These are phyloP conservation scores for Fusarium verrucosum DNA, from an alignment of 2,329 filamentous ascomycete species.

Conservation along the genomic window DNA sequence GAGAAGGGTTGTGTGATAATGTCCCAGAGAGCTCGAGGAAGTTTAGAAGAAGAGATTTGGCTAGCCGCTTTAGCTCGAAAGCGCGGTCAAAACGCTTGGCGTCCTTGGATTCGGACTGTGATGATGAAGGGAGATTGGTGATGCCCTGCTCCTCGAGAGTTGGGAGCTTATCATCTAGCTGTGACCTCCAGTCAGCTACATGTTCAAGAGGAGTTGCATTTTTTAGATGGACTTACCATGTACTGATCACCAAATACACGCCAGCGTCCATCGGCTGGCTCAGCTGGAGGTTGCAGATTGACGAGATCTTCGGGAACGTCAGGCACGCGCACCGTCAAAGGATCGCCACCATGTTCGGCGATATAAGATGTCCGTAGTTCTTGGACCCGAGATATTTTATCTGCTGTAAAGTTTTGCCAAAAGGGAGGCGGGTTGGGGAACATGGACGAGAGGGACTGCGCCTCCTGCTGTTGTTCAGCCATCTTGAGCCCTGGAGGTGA, in stretches of 20 bases:
- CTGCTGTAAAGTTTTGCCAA: slow-evolving; percentile 85
- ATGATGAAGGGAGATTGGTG: slow-evolving; percentile 66
- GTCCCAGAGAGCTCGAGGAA: slow-evolving; percentile 83
- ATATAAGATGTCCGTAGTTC: slow-evolving; percentile 54
- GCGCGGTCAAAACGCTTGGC: slow-evolving; percentile 69
- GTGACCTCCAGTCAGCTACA: slow-evolving; percentile 3
- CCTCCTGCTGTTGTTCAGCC: slow-evolving; percentile 65
- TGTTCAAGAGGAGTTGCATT: background rate
- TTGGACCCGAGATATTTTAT: slow-evolving; percentile 70
- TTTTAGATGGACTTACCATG: slow-evolving; percentile 52
- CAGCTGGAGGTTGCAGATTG: slow-evolving; percentile 81
- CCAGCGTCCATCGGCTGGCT: slow-evolving; percentile 76
- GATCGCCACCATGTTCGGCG: slow-evolving; percentile 43
- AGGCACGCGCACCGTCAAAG: slow-evolving; percentile 49
- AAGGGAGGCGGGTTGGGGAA: slow-evolving; percentile 91
- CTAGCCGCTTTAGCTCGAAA: slow-evolving; percentile 76
- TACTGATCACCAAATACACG: slow-evolving; percentile 77
- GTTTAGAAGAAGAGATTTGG: slow-evolving; percentile 86
- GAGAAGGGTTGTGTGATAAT: slow-evolving; percentile 43
- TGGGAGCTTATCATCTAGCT: slow-evolving; percentile 70
- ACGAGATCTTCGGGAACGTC: slow-evolving; percentile 75
- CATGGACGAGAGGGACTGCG: slow-evolving; percentile 65
- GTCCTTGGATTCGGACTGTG: slow-evolving; percentile 55
- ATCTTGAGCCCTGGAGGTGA: slow-evolving; percentile 53
- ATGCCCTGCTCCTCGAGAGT: slow-evolving; percentile 76